Conservation (phyloP, 805 yeast species). For the Yamadazyma kitorensis region DNA sequence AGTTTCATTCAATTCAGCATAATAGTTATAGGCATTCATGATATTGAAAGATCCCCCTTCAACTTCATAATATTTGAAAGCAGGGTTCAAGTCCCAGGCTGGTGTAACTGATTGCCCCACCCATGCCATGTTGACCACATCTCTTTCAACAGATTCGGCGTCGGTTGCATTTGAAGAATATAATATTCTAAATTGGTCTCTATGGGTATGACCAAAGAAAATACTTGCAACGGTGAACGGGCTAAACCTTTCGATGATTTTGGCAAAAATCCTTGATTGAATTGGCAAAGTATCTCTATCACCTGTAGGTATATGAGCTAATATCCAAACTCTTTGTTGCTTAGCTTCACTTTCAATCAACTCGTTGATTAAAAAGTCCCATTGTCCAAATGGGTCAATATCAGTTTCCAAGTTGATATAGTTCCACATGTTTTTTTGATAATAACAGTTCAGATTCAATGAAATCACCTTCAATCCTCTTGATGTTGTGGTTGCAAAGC, state of each 20-base stretch:
- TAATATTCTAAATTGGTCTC: constrained; percentile 60
- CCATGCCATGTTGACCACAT: constrained; percentile 59
- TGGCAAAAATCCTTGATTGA: constrained; percentile 52
- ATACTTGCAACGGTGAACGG: constrained; percentile 65
- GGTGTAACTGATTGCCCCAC: constrained; percentile 67
- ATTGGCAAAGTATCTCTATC: constrained; percentile 56
- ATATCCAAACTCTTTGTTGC: constrained; percentile 66
- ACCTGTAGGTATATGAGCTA: constrained; percentile 63
- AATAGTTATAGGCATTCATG: constrained; percentile 57
- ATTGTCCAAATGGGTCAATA: constrained; percentile 60
- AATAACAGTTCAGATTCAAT: constrained; percentile 65
- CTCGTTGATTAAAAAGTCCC: constrained; percentile 60
- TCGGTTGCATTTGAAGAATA: constrained; percentile 46
- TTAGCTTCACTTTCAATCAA: constrained; percentile 53
- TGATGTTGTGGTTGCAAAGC: constrained; percentile 48
- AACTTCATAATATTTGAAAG: constrained; percentile 70
- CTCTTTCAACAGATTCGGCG: constrained; percentile 35
- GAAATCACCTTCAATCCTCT: constrained; percentile 57
- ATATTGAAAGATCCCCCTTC: constrained; percentile 58
- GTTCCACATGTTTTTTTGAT: constrained; percentile 51
- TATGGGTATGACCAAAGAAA: constrained; percentile 70
- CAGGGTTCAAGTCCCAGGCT: constrained; percentile 55
- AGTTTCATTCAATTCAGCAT: constrained; percentile 57
- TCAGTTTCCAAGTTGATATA: constrained; percentile 48
- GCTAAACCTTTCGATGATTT: constrained; percentile 61